Base-by-base conservation (phyloP, 768 basidiomycete genomes). In the Cystobasidium tubakii region DNA sequence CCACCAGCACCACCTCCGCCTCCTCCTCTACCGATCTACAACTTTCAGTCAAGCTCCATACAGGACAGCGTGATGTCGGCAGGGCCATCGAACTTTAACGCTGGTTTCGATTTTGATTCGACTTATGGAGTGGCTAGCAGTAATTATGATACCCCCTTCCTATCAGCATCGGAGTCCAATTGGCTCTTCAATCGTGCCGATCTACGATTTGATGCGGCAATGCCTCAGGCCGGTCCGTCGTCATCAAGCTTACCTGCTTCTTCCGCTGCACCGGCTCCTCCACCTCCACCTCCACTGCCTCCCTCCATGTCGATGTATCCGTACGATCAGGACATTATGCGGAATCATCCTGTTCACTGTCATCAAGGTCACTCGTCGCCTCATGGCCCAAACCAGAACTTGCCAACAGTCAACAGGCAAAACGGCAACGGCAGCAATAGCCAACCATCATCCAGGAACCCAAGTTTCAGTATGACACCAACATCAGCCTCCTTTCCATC, bases 101-200 rank as follows among this genome's bases (percentile, higher is more conserved):
- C 57, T 23, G 57, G 6, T 7, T 60, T 60, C 33, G 57, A 60
- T 34, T 60, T 36, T 15, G 63, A 29, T 27, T 25, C 63, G 39
- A 65, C 63, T 27, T 39, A 65, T 42, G 63, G 13, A 13, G 63
- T 65, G 1, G 63, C 63, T 7, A 36, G 33, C 25, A 46, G 36
- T 42, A 62, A 36, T 39, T 36, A 33, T 19, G 66, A 69, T 44
- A 69, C 42, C 2, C 55, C 69, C 36, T 62, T 71, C 27, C 69
- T 71, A 3, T 57, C 50, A 7, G 34, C 53, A 1, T 34, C 55
- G n/a, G 69, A 71, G 33, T 33, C 69, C 3, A 39, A 39, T 39
- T 71, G 69, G 69, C 69, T 71, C 42, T 71, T 71, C 55, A 55
- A 60, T 34, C 53, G 60, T 29, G 66, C 27, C 6, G 25, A 62